Base-by-base conservation (phyloP, 306 rosid species). In the Prunus davidiana region DNA sequence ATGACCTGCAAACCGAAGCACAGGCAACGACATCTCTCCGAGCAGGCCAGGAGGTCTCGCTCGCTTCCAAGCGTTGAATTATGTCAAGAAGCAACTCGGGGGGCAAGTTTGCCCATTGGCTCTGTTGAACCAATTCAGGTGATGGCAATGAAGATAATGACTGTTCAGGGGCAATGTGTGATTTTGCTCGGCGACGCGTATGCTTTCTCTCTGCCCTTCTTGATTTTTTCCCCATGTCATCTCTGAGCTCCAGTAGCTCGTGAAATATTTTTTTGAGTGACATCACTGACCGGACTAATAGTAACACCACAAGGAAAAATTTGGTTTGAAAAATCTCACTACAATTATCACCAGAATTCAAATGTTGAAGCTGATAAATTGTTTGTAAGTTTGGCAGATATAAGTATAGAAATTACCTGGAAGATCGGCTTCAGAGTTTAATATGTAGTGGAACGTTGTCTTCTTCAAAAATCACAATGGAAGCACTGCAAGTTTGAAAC, bases 61-160 rank as follows among this genome's bases (percentile, higher is more conserved):
- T 88, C 2, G 78, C 91, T 85, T 94, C 98, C 56, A 94, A 90
- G 64, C 96, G 90, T 79, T 92, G 92, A 68, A 94, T 90, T 77
- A 94, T 86, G 88, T 94, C 96, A 27, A 86, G 54, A 20, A 94
- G 87, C 86, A 94, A 84, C 91, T 94, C 98, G 14, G 95, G 84
- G 0, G 96, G 96, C 77, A 94, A 81, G 77, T 80, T 87, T 19
- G 93, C 93, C 98, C 98, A 94, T 3, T 74, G 79, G 67, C 96
- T 83, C 32, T 85, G 86, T 41, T 79, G 80, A 65, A 72, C 46
- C 69, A 66, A 67, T 4, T 69, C 2, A 0, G 80, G 20, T 9
- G 88, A 50, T 2, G 80, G 20, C 5, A 87, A 50, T 2, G 82
- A 27, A 11, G 52, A 38, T 16, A 46, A 79, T 3, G 89, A 83